Evolutionary conservation across 2,329 filamentous ascomycete species (phyloP), one percentile per base, ranked within the genome.

Genomic region (Fusarium marasasianum): DNA sequence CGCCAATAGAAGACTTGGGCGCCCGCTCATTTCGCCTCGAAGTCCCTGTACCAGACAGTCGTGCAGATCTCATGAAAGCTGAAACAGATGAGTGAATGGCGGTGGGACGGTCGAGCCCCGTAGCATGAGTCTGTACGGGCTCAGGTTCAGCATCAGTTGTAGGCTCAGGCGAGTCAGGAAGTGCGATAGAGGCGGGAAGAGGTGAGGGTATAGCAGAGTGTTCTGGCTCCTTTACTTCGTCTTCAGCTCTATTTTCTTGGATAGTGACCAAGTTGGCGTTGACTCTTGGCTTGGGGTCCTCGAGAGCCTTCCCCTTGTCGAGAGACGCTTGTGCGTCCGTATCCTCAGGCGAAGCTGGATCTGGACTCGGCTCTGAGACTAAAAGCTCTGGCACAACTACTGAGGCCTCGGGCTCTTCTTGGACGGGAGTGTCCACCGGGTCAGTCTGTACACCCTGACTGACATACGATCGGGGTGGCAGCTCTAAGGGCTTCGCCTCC

Each of bases 391-490:
- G 29, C 31, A 35, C 29, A 47, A 31, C 6, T 17, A 18, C 48
- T 65, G 24, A n/a, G 24, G 15, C n/a, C 24, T 51, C 45, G 15
- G n/a, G 35, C 58, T 70, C 57, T 38, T 50, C 40, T 13, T 29
- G 45, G 24, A 15, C 24, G 31, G 37, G 20, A 35, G 35, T 29
- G 17, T 60, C 40, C 17, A 26, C 38, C 24, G 24, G 20, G n/a
- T 53, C n/a, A 11, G 71, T 63, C 61, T 73, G 71, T 24, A 55
- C 43, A 11, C 38, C 50, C 20, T 20, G 26, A 15, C 53, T 51
- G 14, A 37, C 33, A 24, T 47, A 18, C 13, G 29, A 17, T 29
- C 24, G 45, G 45, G 26, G 6, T 33, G 22, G 24, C 24, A 35
- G 22, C 15, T 66, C 20, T 22, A 12, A 29, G 26, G 31, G 50